phyloP scores from a whole-genome alignment of 129 eudicot genomes.

The Silybum marianum region DNA sequence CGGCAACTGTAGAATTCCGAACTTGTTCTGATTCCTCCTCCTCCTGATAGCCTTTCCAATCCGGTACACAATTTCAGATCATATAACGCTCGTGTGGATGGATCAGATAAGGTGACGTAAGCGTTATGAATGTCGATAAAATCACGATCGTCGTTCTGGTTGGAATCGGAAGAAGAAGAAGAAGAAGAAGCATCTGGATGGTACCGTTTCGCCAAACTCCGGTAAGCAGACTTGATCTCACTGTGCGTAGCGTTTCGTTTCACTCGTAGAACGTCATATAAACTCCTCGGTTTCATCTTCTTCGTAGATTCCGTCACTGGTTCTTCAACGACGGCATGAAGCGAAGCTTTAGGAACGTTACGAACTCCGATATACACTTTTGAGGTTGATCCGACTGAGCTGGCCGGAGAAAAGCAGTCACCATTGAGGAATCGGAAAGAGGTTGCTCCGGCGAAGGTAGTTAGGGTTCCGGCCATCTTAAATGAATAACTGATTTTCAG shows the following conservation, averaged over 20 bases:
- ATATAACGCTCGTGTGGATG: constrained; percentile 61
- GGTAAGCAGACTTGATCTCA: constrained; percentile 79
- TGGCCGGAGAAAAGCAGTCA: not conserved
- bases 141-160: constrained; percentile 49
- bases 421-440: constrained; percentile 17
- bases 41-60: constrained; percentile 26
- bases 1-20: constrained; percentile 38
- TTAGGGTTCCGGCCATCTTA: constrained; percentile 40
- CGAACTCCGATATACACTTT: not conserved
- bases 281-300: constrained; percentile 19
- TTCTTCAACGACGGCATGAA: constrained; percentile 46
- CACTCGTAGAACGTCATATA: constrained; percentile 72
- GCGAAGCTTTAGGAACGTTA: constrained; percentile 18
- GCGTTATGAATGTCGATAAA: constrained; percentile 69
- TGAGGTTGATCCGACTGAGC: not conserved
- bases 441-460: constrained; percentile 17
- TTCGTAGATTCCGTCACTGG: not conserved
- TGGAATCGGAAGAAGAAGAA: constrained; percentile 1
- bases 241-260: constrained; percentile 51
- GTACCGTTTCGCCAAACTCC: constrained; percentile 72
- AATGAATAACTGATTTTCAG: not conserved
- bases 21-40: constrained; percentile 9
- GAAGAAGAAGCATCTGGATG: constrained; percentile 62
- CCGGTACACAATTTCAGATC: constrained; percentile 46
- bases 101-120: constrained; percentile 73